phyloP scores from a whole-genome alignment of 345 rosid species.

The Microcos paniculata region DNA sequence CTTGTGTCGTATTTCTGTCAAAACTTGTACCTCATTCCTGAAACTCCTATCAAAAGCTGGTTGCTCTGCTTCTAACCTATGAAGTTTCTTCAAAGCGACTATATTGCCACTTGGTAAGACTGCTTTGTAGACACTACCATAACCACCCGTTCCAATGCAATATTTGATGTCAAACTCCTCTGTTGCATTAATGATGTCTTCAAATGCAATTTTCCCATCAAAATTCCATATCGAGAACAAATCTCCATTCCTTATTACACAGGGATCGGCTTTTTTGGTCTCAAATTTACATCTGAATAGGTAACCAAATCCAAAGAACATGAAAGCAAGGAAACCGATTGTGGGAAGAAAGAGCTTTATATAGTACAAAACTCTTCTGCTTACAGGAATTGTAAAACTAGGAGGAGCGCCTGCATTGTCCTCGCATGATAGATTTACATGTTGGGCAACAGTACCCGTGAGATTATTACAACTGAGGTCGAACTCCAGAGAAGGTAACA shows the following conservation, averaged over 20 bases:
- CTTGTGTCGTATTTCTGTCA: background rate
- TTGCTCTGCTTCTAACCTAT: background rate
- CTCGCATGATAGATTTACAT: background rate
- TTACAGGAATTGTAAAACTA: too few relatives aligned
- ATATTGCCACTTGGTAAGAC: background rate
- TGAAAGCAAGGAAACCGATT: background rate
- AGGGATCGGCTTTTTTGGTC: background rate
- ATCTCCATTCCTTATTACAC: background rate
- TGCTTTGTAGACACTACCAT: constrained; percentile 8
- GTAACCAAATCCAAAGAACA: background rate
- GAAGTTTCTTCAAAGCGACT: constrained; percentile 4
- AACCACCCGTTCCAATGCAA: constrained; percentile 8
- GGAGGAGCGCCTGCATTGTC: background rate
- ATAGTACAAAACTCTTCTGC: background rate
- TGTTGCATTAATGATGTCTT: constrained; percentile 9
- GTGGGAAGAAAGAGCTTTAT: background rate
- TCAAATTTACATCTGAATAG: background rate
- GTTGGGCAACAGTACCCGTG: background rate
- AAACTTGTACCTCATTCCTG: background rate
- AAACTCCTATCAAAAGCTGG: background rate
- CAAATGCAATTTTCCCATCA: constrained; percentile 9
- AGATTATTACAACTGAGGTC: background rate
- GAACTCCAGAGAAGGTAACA: background rate
- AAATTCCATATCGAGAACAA: background rate
- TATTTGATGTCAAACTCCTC: background rate